Conservation (phyloP, 176 grass and related monocot species). For the Eragrostis nindensis region DNA sequence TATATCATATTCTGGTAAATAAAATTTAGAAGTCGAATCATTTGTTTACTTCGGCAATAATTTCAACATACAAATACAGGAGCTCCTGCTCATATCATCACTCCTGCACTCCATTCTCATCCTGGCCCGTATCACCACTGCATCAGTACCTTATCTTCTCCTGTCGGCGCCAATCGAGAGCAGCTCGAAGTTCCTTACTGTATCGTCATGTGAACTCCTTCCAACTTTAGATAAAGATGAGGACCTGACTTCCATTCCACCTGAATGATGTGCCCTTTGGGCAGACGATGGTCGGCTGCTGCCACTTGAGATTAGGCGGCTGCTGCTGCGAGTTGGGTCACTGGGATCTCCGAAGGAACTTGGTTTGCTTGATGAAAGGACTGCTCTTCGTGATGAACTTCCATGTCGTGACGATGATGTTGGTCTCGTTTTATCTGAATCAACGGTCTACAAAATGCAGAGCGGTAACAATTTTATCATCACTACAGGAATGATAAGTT, state of each 20-base stretch:
- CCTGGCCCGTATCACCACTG: neutral
- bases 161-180: constrained; percentile 59
- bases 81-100: constrained; percentile 5
- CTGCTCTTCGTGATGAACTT: constrained; percentile 49
- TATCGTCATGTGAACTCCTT: constrained; percentile 45
- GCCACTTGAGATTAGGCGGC: constrained; percentile 38
- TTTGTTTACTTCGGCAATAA: constrained; percentile 28
- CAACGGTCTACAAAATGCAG: constrained; percentile 16
- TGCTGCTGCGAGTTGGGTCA: constrained; percentile 38
- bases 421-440: constrained; percentile 43
- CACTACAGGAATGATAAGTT: neutral
- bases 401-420: constrained; percentile 49
- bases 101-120: neutral
- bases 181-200: constrained; percentile 54
- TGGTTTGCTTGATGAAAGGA: constrained; percentile 58
- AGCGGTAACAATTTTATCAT: constrained; percentile 3
- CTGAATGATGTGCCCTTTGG: constrained; percentile 55
- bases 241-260: constrained; percentile 43
- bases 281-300: constrained; percentile 32
- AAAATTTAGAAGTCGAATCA: neutral
- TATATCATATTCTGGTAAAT: neutral
- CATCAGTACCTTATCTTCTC: constrained; percentile 46
- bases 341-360: constrained; percentile 46
- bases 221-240: constrained; percentile 45
- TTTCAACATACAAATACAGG: constrained; percentile 29